These are phyloP conservation scores for Alternaria sp. DNA, from an alignment of 2,329 filamentous ascomycete species.

Conservation along the genomic window DNA sequence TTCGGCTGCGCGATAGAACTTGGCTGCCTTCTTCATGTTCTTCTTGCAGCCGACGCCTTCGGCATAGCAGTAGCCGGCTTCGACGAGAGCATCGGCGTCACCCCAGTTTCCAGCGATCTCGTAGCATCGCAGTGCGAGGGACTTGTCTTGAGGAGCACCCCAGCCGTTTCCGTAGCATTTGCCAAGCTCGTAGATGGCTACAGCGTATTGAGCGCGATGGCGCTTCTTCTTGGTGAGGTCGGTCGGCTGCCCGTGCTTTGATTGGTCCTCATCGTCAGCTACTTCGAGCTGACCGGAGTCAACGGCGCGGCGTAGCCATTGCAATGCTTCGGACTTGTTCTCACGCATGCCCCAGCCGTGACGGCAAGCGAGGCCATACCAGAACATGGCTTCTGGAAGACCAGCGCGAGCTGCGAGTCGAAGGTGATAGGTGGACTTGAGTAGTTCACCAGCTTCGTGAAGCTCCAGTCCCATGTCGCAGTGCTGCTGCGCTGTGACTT, in stretches of 20 bases:
- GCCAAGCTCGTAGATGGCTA: slow-evolving; percentile 95
- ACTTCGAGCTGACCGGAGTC: slow-evolving; percentile 83
- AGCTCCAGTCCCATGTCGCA: slow-evolving; percentile 87
- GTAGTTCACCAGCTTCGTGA: slow-evolving; percentile 84
- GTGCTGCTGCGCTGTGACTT: slow-evolving; percentile 85
- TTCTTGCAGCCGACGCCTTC: slow-evolving; percentile 95
- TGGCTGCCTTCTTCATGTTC: slow-evolving; percentile 91
- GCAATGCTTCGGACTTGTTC: slow-evolving; percentile 86
- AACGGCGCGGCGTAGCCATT: slow-evolving; percentile 90
- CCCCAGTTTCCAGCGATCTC: slow-evolving; percentile 97
- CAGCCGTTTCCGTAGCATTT: slow-evolving; percentile 98
- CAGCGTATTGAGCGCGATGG: slow-evolving; percentile 88
- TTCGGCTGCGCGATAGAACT: slow-evolving; percentile 88
- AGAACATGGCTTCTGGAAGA: slow-evolving; percentile 90
- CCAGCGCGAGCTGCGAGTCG: slow-evolving; percentile 85
- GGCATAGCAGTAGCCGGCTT: slow-evolving; percentile 95
- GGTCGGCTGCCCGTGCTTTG: slow-evolving; percentile 65
- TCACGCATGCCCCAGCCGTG: slow-evolving; percentile 98
- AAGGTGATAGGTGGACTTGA: slow-evolving; percentile 95
- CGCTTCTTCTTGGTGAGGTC: slow-evolving; percentile 77
- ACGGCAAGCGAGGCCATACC: slow-evolving; percentile 92
- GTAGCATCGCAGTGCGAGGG: slow-evolving; percentile 86
- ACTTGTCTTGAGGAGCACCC: slow-evolving; percentile 93
- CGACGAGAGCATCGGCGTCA: slow-evolving; percentile 89
- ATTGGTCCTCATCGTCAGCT: slow-evolving; percentile 76